Conservation (phyloP, 306 rosid species). For the Cyamopsis tetragonoloba region DNA sequence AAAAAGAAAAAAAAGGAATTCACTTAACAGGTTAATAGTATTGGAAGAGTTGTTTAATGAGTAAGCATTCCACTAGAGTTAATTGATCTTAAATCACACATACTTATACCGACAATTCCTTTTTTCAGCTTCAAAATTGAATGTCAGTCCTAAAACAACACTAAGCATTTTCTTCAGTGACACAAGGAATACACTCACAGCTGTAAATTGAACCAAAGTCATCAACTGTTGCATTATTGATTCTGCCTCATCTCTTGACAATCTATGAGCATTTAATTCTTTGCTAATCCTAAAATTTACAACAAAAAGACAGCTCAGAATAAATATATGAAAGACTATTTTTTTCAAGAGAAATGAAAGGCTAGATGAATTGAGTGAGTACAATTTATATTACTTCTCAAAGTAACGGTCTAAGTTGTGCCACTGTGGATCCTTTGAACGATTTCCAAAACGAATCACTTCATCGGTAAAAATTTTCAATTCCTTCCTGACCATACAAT, state of each 20-base stretch:
- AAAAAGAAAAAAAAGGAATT: not conserved
- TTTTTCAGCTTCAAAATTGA: slow-evolving; percentile 1
- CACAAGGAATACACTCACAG: slow-evolving; percentile 47
- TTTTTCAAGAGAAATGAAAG: not conserved
- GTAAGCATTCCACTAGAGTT: not conserved
- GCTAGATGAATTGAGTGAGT: slow-evolving; percentile 20
- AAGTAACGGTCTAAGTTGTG: slow-evolving; percentile 86
- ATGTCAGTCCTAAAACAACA: not conserved
- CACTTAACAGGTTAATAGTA: not conserved
- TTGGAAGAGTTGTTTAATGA: not conserved
- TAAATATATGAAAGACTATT: slow-evolving; percentile 6
- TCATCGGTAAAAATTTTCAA: slow-evolving; percentile 67
- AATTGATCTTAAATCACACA: not conserved
- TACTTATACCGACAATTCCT: not conserved
- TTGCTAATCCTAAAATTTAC: slow-evolving; percentile 42
- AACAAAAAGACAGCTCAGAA: not conserved
- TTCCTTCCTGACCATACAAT: slow-evolving; percentile 53
- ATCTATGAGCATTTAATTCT: slow-evolving; percentile 49
- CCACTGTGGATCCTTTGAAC: slow-evolving; percentile 84
- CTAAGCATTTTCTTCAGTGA: not conserved
- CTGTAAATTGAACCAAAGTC: slow-evolving; percentile 66
- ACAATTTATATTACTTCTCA: slow-evolving; percentile 59
- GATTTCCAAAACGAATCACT: slow-evolving; percentile 88
- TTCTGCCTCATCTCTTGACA: slow-evolving; percentile 55
- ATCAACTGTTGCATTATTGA: slow-evolving; percentile 54